Conservation (phyloP, 2,329 filamentous ascomycete genomes). For the Tolypocladium album region DNA sequence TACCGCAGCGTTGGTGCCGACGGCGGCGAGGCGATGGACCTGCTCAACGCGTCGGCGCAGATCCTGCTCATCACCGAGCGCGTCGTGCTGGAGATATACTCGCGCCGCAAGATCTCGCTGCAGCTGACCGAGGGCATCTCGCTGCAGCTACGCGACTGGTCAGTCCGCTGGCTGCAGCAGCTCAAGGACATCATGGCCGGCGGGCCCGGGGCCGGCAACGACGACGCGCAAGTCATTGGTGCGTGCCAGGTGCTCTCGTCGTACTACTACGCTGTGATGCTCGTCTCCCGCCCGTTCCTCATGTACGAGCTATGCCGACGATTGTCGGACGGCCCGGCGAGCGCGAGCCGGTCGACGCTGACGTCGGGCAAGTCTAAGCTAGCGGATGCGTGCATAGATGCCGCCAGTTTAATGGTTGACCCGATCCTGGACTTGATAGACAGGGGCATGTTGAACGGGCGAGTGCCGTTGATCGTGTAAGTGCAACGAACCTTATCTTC, state of each 20-base stretch:
- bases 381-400: conserved; percentile 44
- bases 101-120: conserved; percentile 39
- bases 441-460: conserved; percentile 27
- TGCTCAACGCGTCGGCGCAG: conserved; percentile 41
- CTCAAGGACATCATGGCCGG: conserved; percentile 28
- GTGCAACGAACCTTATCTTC: conserved; percentile 10
- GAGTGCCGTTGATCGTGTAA: conserved; percentile 39
- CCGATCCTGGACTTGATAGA: conserved; percentile 33
- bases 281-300: conserved; percentile 43
- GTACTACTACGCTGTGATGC: conserved; percentile 48
- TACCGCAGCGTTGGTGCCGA: conserved; percentile 26
- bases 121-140: conserved; percentile 44
- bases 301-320: conserved; percentile 43
- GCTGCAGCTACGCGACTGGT: conserved; percentile 40
- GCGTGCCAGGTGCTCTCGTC: conserved; percentile 40
- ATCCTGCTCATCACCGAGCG: conserved; percentile 40
- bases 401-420: conserved; percentile 42
- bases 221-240: conserved; percentile 26
- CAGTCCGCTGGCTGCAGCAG: conserved; percentile 32
- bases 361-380: conserved; percentile 36
- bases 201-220: background rate
- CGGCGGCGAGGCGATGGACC: conserved; percentile 28
- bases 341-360: conserved; percentile 8
- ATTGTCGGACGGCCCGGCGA: conserved; percentile 22
- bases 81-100: conserved; percentile 42